Evolutionary conservation across 805 yeast species (phyloP).

Genomic region (Kockiozyma suomiensis): DNA sequence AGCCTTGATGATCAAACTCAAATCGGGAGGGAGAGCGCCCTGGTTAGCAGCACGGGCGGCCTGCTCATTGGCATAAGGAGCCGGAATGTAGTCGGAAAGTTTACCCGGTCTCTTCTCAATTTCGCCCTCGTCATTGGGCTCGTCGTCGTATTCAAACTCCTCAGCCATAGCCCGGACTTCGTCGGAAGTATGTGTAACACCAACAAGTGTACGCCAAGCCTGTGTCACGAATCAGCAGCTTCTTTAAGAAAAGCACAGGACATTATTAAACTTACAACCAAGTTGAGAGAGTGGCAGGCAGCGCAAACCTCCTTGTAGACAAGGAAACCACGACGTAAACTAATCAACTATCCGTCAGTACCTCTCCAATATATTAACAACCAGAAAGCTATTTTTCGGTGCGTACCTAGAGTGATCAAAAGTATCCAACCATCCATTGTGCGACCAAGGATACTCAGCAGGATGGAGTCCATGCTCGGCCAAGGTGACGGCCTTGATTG

Average conservation of each 20-base stretch:
- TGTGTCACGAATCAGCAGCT: background rate
- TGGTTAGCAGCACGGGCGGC: constrained; percentile 99
- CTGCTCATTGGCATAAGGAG: constrained; percentile 96
- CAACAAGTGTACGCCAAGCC: constrained; percentile 98
- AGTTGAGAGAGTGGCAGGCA: constrained; percentile 94
- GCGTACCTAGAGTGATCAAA: constrained; percentile 38
- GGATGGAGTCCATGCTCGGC: constrained; percentile 99
- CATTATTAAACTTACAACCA: constrained; percentile 50
- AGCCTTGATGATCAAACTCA: constrained; percentile 95
- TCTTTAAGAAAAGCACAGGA: background rate
- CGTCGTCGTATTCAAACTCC: constrained; percentile 96
- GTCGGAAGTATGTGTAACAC: constrained; percentile 87
- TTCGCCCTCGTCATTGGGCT: constrained; percentile 93
- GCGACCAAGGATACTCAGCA: constrained; percentile 91
- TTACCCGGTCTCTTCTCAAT: constrained; percentile 98
- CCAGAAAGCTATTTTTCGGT: background rate
- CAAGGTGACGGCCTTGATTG: constrained; percentile 75
- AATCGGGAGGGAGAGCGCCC: constrained; percentile 98
- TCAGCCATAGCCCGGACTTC: constrained; percentile 94
- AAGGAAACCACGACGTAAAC: constrained; percentile 96
- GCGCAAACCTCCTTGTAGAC: constrained; percentile 99
- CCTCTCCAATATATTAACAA: background rate
- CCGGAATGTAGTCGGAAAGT: constrained; percentile 91
- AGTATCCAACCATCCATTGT: constrained; percentile 75
- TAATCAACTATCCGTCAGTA: constrained; percentile 4